Evolutionary conservation across 306 rosid species (phyloP).

Genomic region (Prinsepia uniflora): DNA sequence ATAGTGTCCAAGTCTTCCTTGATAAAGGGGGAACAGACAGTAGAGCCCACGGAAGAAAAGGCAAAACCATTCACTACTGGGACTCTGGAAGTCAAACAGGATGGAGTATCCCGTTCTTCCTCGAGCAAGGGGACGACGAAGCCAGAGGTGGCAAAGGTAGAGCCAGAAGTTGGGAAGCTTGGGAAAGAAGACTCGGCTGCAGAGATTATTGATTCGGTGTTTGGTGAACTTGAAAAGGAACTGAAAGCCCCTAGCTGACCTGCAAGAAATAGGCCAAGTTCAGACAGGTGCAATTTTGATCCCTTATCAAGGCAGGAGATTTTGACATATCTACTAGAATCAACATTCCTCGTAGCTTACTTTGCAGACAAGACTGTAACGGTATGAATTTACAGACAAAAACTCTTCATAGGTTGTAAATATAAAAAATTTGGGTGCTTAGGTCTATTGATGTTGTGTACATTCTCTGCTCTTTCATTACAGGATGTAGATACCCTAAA

Average conservation of each 20-base stretch:
- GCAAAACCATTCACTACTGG: neutral
- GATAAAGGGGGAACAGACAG: conserved; percentile 11
- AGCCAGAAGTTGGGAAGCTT: conserved; percentile 34
- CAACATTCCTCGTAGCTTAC: neutral
- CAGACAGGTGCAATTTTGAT: conserved; percentile 5
- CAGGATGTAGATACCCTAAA: neutral
- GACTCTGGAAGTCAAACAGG: too few relatives aligned
- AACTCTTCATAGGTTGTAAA: neutral
- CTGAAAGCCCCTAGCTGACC: conserved; percentile 24
- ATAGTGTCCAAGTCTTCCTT: conserved; percentile 22
- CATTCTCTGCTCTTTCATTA: neutral
- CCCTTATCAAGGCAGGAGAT: neutral
- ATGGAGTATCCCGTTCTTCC: too few relatives aligned
- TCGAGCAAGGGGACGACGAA: too few relatives aligned
- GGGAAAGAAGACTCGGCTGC: conserved; percentile 47
- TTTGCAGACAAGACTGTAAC: neutral
- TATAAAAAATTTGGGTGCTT: neutral
- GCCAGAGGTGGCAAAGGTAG: neutral
- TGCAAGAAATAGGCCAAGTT: conserved; percentile 24
- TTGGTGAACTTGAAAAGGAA: conserved; percentile 55
- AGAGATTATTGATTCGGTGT: conserved; percentile 68
- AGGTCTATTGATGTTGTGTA: neutral
- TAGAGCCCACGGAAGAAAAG: conserved; percentile 8
- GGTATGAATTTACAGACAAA: neutral
- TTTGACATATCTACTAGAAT: neutral